A percentile compares a stretch with the other conserved stretches of the same genome.
These are phyloP conservation scores for Metschnikowia drakensbergensis DNA, from an alignment of 805 yeast species.

Conservation along the genomic window DNA sequence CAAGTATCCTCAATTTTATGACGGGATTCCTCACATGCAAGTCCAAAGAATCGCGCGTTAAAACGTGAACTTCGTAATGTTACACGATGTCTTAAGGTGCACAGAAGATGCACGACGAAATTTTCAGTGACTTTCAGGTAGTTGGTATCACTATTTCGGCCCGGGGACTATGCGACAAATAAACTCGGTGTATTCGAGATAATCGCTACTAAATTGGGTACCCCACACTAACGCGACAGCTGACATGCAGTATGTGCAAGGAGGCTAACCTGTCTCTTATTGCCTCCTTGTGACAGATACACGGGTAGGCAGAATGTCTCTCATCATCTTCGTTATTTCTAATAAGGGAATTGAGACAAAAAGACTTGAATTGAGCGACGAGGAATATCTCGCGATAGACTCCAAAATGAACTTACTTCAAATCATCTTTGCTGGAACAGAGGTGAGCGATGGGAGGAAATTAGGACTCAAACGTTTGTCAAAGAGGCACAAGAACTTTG, in stretches of 20 bases:
- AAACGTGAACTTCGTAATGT: background rate
- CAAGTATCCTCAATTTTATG: background rate
- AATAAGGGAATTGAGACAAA: background rate
- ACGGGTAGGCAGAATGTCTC: background rate
- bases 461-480: conserved; percentile 37
- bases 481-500: conserved; percentile 42
- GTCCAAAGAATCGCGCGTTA: background rate
- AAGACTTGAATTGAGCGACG: background rate
- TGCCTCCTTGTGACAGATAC: background rate
- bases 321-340: background rate
- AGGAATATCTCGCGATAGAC: background rate
- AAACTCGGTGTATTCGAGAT: background rate
- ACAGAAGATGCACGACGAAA: no score
- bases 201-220: background rate
- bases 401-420: background rate
- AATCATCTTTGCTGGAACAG: background rate
- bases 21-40: conserved; percentile 2
- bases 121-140: no score
- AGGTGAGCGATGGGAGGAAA: background rate
- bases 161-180: background rate
- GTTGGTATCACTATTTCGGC: background rate
- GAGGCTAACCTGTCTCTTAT: background rate
- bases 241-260: background rate
- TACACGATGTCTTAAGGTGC: no score
- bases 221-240: conserved; percentile 3